A percentile compares a stretch with the other conserved stretches of the same genome.
These are phyloP conservation scores for Castanea mollissima DNA, from an alignment of 306 rosid genomes.

Conservation along the genomic window DNA sequence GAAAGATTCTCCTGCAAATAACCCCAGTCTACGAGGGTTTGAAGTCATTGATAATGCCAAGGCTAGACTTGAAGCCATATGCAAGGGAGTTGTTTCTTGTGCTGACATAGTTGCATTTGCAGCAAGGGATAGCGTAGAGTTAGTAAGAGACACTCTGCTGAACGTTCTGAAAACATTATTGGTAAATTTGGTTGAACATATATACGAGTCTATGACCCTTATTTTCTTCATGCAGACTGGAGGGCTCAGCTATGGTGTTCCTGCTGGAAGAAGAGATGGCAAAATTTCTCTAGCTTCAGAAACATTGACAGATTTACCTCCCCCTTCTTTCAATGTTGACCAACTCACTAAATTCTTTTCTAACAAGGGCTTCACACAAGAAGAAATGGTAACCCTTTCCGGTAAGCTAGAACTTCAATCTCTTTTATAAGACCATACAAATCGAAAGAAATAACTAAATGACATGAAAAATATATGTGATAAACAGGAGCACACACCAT, in stretches of 20 bases:
- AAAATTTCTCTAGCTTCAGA: constrained; percentile 59
- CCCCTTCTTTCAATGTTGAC: constrained; percentile 52
- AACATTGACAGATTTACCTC: constrained; percentile 50
- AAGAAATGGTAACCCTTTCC: constrained; percentile 79
- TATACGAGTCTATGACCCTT: neutral
- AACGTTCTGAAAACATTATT: constrained; percentile 2
- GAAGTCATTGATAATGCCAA: constrained; percentile 71
- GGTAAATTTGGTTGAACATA: too few relatives aligned
- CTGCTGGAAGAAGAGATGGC: constrained; percentile 85
- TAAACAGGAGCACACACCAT: constrained; percentile 68
- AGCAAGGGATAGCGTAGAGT: constrained; percentile 68
- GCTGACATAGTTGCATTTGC: constrained; percentile 79
- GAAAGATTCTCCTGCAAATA: constrained; percentile 68
- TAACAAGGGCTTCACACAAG: constrained; percentile 62
- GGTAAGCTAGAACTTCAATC: constrained; percentile 36
- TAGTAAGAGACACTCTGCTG: constrained; percentile 37
- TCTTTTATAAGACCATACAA: neutral
- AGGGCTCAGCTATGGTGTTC: constrained; percentile 69
- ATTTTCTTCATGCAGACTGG: constrained; percentile 41
- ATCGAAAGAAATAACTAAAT: neutral
- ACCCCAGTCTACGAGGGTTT: constrained; percentile 66
- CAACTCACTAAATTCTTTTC: constrained; percentile 60
- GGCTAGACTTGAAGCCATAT: constrained; percentile 58
- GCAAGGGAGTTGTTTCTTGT: constrained; percentile 62
- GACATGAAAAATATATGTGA: neutral